Base-by-base conservation (phyloP, 129 eudicot species). In the Scalesia atractyloides region DNA sequence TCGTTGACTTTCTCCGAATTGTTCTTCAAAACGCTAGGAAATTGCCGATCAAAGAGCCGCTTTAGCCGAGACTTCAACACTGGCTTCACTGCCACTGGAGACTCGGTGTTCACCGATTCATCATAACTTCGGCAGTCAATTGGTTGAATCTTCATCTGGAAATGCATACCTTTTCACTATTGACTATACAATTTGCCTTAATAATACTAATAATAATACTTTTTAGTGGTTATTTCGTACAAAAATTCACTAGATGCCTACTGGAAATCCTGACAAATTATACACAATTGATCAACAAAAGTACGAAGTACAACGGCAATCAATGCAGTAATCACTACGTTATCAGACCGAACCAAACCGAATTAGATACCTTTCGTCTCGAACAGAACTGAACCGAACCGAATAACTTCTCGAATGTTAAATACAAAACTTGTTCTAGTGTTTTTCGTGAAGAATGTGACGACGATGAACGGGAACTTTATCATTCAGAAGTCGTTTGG, bases 61-160 rank as follows among this genome's bases (percentile, higher is more conserved):
- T 82, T 88, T 37, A 91, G 81, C 57, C 97, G 82, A 64, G 96
- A 91, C 82, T 83, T 88, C 76, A 76, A 58, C 79, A 81, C 88
- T 58, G 91, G 96, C 82, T 86, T 88, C 33, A 56, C 72, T 64
- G 77, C 46, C 51, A 54, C 80, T 47, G 73, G 64, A 2, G 76
- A 70, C 58, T 90, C 97, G 30, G 2, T 51, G 2, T 69, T 69
- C 49, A 84, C 64, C 36, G 86, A 77, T 41, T 84, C 93, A 43
- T 75, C 61, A 30, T 62, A 66, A 3, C 79, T 22, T 54, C 65
- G 83, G 24, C 67, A 67, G 64, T 88, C 92, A 66, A 91, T 82
- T 75, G 97, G 97, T 64, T 88, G 96, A 69, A 91, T 77, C 82
- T 87, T 91, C 96, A 80, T 86, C 66, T 90, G 96, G 79, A 86